These are phyloP conservation scores for Tinospora cordifolia DNA, from an alignment of 164 flowering plant species.

Conservation along the genomic window DNA sequence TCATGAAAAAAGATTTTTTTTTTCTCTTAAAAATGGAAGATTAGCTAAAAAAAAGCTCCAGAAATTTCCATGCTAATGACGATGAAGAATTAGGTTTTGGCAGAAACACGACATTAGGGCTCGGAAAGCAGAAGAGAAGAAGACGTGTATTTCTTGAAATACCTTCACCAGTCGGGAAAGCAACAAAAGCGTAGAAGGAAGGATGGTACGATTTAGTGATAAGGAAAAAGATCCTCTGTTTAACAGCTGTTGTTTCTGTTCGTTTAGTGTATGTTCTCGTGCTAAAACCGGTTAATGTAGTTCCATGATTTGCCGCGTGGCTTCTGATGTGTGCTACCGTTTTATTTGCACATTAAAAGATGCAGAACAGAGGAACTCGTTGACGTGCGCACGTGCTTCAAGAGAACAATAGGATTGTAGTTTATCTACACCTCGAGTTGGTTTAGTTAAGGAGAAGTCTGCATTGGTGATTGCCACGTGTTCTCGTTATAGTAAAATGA, in stretches of 20 bases:
- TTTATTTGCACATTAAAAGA: no score
- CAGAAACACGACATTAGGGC: not conserved
- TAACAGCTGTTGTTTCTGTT: not conserved
- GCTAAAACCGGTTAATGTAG: no score
- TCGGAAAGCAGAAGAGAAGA: not conserved
- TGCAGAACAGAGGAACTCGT: no score
- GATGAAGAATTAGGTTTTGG: slow-evolving; percentile 18
- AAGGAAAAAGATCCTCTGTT: slow-evolving; percentile 1
- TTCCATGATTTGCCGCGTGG: no score
- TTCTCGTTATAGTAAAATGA: not conserved
- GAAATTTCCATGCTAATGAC: not conserved
- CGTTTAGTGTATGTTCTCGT: not conserved
- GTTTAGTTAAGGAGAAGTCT: not conserved
- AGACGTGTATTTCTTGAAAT: not conserved
- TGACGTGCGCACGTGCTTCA: not conserved
- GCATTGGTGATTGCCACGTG: not conserved
- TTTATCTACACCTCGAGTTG: not conserved
- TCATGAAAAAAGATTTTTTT: no score
- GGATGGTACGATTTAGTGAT: not conserved
- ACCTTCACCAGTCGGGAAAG: not conserved
- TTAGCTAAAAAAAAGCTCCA: not conserved
- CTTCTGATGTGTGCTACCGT: no score
- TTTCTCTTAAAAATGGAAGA: no score
- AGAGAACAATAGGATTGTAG: not conserved
- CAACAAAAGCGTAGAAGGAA: not conserved